Evolutionary conservation across 129 eudicot genomes (phyloP).

Genomic region (Centaurea solstitialis): DNA sequence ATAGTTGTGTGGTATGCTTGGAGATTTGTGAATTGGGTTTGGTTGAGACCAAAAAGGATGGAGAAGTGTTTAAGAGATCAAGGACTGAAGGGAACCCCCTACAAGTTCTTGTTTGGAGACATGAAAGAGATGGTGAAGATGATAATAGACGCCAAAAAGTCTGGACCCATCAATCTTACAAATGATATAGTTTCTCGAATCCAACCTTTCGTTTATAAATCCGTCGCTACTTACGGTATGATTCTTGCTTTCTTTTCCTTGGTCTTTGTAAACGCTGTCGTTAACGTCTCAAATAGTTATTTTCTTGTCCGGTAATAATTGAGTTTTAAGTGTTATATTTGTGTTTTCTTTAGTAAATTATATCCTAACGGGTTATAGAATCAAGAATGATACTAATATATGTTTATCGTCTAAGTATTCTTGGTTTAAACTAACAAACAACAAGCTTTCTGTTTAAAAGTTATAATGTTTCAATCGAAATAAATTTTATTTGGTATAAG

Average conservation of each 20-base stretch:
- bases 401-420: too few relatives aligned
- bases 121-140: slow-evolving; percentile 46
- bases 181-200: slow-evolving; percentile 30
- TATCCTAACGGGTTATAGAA: not conserved
- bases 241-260: not conserved
- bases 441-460: not conserved
- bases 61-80: slow-evolving; percentile 61
- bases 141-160: slow-evolving; percentile 36
- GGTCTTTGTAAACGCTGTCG: not conserved
- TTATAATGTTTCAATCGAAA: too few relatives aligned
- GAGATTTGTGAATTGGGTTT: slow-evolving; percentile 54
- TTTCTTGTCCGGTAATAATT: not conserved
- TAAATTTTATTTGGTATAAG: too few relatives aligned
- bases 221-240: slow-evolving; percentile 15
- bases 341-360: not conserved
- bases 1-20: slow-evolving; percentile 32
- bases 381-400: not conserved
- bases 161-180: slow-evolving; percentile 27
- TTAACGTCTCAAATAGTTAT: not conserved
- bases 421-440: not conserved
- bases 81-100: slow-evolving; percentile 57
- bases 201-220: slow-evolving; percentile 11
- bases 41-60: slow-evolving; percentile 54
- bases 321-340: not conserved
- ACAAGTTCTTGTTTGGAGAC: slow-evolving; percentile 56